Conservation (phyloP, 208 protist species). For the Leishmania tarentolae region DNA sequence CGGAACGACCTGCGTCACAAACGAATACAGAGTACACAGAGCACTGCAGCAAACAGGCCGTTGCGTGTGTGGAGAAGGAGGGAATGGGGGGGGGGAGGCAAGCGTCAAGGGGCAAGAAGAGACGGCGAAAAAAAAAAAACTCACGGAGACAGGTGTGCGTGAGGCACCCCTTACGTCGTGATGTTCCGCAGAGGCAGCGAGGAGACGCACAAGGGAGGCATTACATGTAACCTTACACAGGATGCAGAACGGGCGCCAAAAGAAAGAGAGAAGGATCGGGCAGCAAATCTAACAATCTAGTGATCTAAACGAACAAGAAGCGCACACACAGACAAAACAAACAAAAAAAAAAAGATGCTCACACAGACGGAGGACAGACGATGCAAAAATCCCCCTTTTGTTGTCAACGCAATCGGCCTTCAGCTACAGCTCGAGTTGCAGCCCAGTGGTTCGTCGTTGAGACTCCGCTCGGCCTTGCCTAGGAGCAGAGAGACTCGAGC, state of each 20-base stretch:
- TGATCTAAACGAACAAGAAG: not conserved
- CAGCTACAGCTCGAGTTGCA: constrained; percentile 25
- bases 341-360: constrained; percentile 1
- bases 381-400: too few relatives aligned
- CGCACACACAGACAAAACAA: too few relatives aligned
- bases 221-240: not conserved
- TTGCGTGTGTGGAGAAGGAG: too few relatives aligned
- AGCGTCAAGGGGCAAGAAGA: not conserved
- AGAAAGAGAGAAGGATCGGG: not conserved
- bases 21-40: not conserved
- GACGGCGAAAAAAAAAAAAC: not conserved
- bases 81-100: too few relatives aligned
- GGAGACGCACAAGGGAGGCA: not conserved
- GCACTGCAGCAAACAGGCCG: not conserved
- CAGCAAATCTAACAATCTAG: not conserved
- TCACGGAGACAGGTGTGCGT: not conserved
- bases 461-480: not conserved
- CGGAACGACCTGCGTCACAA: not conserved
- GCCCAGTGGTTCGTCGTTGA: constrained; percentile 14
- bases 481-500: not conserved
- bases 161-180: not conserved
- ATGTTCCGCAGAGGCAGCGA: not conserved
- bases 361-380: not conserved
- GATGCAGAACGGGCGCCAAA: not conserved
- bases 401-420: not conserved